Conservation (phyloP, 805 yeast genomes). For the Metschnikowia arizonensis region DNA sequence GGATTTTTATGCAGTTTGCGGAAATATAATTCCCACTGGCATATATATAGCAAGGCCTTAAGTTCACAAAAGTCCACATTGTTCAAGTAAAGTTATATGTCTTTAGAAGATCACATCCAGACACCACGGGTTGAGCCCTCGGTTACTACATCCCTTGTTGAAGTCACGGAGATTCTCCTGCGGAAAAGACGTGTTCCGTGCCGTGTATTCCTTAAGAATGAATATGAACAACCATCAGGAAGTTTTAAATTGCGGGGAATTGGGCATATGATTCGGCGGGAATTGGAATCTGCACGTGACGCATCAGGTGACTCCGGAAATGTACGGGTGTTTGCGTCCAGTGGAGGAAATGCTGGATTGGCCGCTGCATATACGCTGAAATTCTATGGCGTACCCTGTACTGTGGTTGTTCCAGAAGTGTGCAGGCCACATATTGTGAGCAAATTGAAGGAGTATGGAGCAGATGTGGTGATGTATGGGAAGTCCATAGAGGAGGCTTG, state of each 20-base stretch:
- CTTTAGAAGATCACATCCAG: background rate
- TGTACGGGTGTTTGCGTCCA: slow-evolving; percentile 46
- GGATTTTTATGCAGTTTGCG: background rate
- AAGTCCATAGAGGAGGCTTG: slow-evolving; percentile 50
- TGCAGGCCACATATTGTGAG: slow-evolving; percentile 45
- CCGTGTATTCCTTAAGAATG: slow-evolving; percentile 45
- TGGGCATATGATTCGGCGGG: slow-evolving; percentile 40
- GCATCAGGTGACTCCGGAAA: slow-evolving; percentile 8
- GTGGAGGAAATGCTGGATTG: slow-evolving; percentile 55
- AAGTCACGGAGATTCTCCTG: slow-evolving; percentile 25
- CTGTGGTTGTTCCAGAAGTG: slow-evolving; percentile 57
- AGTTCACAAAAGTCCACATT: too few relatives aligned
- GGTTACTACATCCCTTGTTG: slow-evolving; percentile 36
- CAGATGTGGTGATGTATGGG: slow-evolving; percentile 47
- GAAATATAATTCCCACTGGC: background rate
- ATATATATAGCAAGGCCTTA: too few relatives aligned
- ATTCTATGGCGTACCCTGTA: slow-evolving; percentile 40
- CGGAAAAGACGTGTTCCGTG: slow-evolving; percentile 25
- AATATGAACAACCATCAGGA: slow-evolving; percentile 53
- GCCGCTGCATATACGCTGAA: slow-evolving; percentile 50
- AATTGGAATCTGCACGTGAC: background rate
- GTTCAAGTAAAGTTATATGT: background rate
- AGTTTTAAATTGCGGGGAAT: slow-evolving; percentile 56
- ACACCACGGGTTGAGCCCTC: slow-evolving; percentile 18
- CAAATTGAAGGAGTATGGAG: slow-evolving; percentile 46